phyloP scores from a whole-genome alignment of 345 rosid genomes.

The Salix udensis region DNA sequence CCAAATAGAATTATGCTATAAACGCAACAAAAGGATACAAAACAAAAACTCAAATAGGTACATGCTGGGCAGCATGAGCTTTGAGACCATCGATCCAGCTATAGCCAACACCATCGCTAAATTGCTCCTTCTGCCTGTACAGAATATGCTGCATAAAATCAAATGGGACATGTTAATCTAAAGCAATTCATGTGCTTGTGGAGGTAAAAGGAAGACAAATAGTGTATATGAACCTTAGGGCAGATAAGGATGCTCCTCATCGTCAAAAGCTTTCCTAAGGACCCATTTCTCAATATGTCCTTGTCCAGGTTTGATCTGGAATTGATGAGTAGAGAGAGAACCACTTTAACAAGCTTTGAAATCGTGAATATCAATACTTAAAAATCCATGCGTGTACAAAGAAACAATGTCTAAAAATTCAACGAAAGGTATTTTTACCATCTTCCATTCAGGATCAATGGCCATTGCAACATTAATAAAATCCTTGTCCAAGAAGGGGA shows the following conservation, averaged over 20 bases:
- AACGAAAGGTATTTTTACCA: slow-evolving; percentile 37
- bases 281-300: slow-evolving; percentile 85
- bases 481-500: slow-evolving; percentile 88
- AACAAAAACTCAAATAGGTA: slow-evolving; percentile 12
- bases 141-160: slow-evolving; percentile 61
- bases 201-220: background rate
- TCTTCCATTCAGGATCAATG: slow-evolving; percentile 78
- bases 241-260: slow-evolving; percentile 74
- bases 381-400: background rate
- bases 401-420: background rate
- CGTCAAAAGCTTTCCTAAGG: slow-evolving; percentile 81
- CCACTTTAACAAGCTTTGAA: background rate
- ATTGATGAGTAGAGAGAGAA: background rate
- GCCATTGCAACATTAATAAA: slow-evolving; percentile 77
- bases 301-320: slow-evolving; percentile 60
- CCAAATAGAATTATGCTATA: background rate
- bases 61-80: slow-evolving; percentile 70
- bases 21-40: background rate
- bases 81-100: slow-evolving; percentile 98
- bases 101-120: slow-evolving; percentile 95
- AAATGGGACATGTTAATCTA: slow-evolving; percentile 19
- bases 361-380: background rate
- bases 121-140: slow-evolving; percentile 95
- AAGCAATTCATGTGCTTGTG: background rate
- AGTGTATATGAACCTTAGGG: slow-evolving; percentile 52